Conservation (phyloP, 805 yeast genomes). For the Candida saitoana region DNA sequence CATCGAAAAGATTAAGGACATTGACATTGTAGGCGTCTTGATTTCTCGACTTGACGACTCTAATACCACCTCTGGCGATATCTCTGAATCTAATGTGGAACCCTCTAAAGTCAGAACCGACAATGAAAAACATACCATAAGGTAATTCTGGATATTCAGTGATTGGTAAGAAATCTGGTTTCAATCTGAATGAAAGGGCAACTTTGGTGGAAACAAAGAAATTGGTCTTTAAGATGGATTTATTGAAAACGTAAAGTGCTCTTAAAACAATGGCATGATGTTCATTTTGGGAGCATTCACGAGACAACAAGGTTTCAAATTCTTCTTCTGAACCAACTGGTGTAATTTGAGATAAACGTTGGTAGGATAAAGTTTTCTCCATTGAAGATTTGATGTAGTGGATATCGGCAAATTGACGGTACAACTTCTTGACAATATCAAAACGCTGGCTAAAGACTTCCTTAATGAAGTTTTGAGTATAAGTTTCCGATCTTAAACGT, state of each 20-base stretch:
- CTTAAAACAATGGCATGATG: slow-evolving; percentile 72
- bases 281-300: slow-evolving; percentile 76
- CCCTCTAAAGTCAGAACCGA: slow-evolving; percentile 95
- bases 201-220: slow-evolving; percentile 92
- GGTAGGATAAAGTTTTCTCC: slow-evolving; percentile 80
- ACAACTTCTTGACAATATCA: slow-evolving; percentile 73
- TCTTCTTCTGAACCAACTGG: slow-evolving; percentile 74
- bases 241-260: slow-evolving; percentile 80
- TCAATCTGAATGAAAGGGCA: slow-evolving; percentile 87
- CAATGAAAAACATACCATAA: slow-evolving; percentile 90
- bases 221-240: slow-evolving; percentile 85
- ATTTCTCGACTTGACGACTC: slow-evolving; percentile 86
- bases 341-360: slow-evolving; percentile 73
- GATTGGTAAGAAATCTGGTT: slow-evolving; percentile 79
- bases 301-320: slow-evolving; percentile 61
- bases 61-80: slow-evolving; percentile 96
- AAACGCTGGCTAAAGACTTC: slow-evolving; percentile 70
- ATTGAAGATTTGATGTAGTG: slow-evolving; percentile 74
- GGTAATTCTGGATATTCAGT: slow-evolving; percentile 90
- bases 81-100: slow-evolving; percentile 96
- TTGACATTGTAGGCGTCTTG: slow-evolving; percentile 81
- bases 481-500: slow-evolving; percentile 89
- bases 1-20: slow-evolving; percentile 87
- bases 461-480: slow-evolving; percentile 76
- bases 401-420: slow-evolving; percentile 85